Percentiles rank a stretch among this genome's conserved stretches.
Evolutionary conservation across 2,329 filamentous ascomycete genomes (phyloP).

Genomic region (Beauveria bassiana): DNA sequence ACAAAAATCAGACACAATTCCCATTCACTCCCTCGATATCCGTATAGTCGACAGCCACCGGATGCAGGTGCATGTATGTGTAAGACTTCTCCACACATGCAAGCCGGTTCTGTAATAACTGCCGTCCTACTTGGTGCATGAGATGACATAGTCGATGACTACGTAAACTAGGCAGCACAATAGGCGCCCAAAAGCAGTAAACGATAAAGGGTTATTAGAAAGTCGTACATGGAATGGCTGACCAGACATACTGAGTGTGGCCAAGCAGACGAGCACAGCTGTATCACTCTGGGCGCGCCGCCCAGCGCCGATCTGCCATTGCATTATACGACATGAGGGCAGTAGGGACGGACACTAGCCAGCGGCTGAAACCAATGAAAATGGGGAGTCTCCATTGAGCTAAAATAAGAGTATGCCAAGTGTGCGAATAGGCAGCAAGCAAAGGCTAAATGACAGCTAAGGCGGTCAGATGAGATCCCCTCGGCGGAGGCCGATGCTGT

Average conservation of each 20-base stretch:
- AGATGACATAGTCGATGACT: background rate
- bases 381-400: background rate
- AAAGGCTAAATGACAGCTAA: background rate
- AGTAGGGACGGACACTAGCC: background rate
- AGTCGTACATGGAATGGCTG: background rate
- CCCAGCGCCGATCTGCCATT: background rate
- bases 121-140: background rate
- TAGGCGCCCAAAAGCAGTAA: no score
- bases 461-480: background rate
- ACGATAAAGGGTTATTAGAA: background rate
- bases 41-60: no score
- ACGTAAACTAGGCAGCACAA: background rate
- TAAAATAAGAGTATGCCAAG: no score
- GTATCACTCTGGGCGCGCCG: background rate
- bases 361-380: background rate
- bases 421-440: background rate
- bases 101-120: background rate
- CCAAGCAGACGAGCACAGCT: background rate
- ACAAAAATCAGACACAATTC: background rate
- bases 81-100: background rate
- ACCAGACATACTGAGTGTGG: background rate
- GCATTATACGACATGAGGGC: background rate
- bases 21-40: background rate
- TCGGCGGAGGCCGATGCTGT: background rate
- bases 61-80: background rate